phyloP scores from a whole-genome alignment of 202 grass and related monocot genomes.

The Setaria viridis region DNA sequence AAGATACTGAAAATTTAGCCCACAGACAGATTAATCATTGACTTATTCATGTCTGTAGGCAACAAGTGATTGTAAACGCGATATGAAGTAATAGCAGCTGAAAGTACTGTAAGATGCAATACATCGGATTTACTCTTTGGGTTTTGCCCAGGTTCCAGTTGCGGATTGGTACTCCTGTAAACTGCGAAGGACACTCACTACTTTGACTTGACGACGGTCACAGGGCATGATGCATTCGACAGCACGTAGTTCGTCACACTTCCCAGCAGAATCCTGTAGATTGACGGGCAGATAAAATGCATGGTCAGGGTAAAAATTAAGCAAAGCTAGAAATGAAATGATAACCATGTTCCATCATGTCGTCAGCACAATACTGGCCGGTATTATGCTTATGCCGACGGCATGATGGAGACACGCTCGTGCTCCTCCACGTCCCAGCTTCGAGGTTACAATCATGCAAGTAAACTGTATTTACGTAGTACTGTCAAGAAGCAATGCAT shows the following conservation, averaged over 20 bases:
- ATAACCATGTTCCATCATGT: not conserved
- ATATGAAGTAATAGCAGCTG: not conserved
- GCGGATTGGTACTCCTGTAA: not conserved
- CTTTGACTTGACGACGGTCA: slow-evolving; percentile 76
- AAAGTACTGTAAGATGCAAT: not conserved
- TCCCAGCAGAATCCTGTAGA: slow-evolving; percentile 76
- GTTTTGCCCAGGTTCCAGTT: not conserved
- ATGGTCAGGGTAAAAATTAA: not conserved
- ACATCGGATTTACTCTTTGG: not conserved
- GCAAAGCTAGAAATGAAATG: not conserved
- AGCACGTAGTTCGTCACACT: slow-evolving; percentile 82
- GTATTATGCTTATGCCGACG: too few relatives aligned
- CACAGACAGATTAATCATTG: not conserved
- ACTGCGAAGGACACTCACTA: not conserved
- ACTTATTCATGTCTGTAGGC: slow-evolving; percentile 4
- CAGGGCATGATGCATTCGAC: slow-evolving; percentile 73
- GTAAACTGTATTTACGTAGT: not conserved
- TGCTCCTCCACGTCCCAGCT: not conserved
- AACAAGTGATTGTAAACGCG: not conserved
- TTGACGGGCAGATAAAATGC: not conserved
- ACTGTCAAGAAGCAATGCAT: too few relatives aligned
- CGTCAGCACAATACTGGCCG: not conserved
- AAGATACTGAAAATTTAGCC: not conserved
- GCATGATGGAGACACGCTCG: too few relatives aligned
- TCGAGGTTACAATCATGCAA: not conserved